Conservation (phyloP, 2,329 filamentous ascomycete genomes). For the Fusarium redolens region DNA sequence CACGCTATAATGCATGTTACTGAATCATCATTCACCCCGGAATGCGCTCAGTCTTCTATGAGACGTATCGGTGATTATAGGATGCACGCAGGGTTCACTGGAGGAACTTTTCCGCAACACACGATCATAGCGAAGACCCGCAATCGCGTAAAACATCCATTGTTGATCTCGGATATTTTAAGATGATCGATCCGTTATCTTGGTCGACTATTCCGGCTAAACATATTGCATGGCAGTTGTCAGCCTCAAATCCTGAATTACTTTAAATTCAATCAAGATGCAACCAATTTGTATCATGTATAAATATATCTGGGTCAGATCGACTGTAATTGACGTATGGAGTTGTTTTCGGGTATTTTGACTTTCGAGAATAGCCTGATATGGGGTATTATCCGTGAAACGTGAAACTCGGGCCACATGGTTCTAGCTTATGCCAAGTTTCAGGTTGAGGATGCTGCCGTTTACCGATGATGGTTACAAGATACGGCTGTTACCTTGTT, state of each 20-base stretch:
- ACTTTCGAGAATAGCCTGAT: conserved; percentile 9
- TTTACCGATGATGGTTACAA: background rate
- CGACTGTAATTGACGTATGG: background rate
- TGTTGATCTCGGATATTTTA: background rate
- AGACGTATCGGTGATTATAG: background rate
- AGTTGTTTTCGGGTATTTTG: background rate
- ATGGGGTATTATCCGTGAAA: conserved; percentile 10
- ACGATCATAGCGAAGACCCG: background rate
- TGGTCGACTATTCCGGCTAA: background rate
- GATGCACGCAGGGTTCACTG: background rate
- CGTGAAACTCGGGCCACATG: background rate
- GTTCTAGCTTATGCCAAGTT: conserved; percentile 6
- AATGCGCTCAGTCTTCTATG: background rate
- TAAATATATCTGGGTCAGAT: background rate
- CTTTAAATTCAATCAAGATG: background rate
- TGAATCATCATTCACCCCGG: background rate
- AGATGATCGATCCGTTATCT: background rate
- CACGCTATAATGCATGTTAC: background rate
- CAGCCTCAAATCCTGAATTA: background rate
- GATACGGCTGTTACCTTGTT: background rate
- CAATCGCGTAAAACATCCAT: background rate
- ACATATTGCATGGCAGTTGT: background rate
- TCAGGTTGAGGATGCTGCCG: background rate
- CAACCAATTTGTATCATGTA: background rate
- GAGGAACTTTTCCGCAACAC: background rate